Percentiles rank a stretch among this genome's conserved stretches.
phyloP scores from a whole-genome alignment of 352 stramenopile genomes.

The Phytopythium kandeliae region DNA sequence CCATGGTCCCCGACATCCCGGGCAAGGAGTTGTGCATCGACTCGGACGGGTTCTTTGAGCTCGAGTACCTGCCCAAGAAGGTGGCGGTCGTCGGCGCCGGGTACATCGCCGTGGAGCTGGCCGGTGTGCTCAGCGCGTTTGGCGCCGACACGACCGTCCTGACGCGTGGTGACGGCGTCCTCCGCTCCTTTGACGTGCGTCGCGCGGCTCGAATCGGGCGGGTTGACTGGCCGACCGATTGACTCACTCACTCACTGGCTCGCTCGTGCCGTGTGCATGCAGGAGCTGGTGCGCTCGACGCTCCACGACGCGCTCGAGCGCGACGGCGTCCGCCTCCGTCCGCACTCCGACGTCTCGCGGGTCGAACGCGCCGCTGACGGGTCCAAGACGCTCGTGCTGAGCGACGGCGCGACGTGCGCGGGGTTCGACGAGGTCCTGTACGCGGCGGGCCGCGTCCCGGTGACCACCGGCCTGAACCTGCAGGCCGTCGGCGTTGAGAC shows the following conservation, averaged over 20 bases:
- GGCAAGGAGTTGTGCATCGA: slow-evolving; percentile 92
- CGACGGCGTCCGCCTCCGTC: slow-evolving; percentile 44
- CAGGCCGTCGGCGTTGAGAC: slow-evolving; percentile 59
- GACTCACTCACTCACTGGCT: too few relatives aligned
- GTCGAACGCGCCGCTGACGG: slow-evolving; percentile 36
- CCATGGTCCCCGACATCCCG: slow-evolving; percentile 51
- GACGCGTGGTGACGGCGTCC: slow-evolving; percentile 78
- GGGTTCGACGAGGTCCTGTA: slow-evolving; percentile 87
- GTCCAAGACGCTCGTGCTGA: slow-evolving; percentile 48
- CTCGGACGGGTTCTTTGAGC: slow-evolving; percentile 96
- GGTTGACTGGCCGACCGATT: too few relatives aligned
- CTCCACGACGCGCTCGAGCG: slow-evolving; percentile 53
- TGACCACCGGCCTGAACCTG: slow-evolving; percentile 59
- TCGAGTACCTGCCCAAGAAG: slow-evolving; percentile 90
- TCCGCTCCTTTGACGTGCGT: slow-evolving; percentile 86
- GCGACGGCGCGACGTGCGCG: slow-evolving; percentile 27
- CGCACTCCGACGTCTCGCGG: slow-evolving; percentile 35
- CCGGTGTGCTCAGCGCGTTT: slow-evolving; percentile 92
- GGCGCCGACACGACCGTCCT: slow-evolving; percentile 90
- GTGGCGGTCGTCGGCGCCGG: slow-evolving; percentile 96
- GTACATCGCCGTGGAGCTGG: slow-evolving; percentile 98
- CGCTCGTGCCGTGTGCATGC: not conserved
- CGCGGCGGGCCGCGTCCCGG: slow-evolving; percentile 54
- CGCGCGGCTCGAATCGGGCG: too few relatives aligned
- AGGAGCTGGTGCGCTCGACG: slow-evolving; percentile 42